Conservation (phyloP, 2,329 filamentous ascomycete species). For the Nannizziopsis barbatae region DNA sequence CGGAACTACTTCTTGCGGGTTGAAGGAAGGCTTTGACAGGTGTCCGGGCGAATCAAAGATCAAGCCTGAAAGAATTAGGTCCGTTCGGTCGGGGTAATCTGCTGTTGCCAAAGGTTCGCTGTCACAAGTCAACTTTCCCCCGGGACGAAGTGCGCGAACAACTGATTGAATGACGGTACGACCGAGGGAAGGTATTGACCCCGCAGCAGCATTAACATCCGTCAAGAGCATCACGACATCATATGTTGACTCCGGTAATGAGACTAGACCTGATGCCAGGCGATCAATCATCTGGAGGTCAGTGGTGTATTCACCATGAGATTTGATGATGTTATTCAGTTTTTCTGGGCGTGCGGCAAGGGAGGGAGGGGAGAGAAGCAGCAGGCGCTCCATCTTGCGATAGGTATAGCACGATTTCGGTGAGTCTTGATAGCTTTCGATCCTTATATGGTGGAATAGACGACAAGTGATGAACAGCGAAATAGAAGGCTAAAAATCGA, state of each 20-base stretch:
- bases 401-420: background rate
- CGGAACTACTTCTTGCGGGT: constrained; percentile 46
- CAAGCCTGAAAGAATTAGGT: constrained; percentile 75
- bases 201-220: constrained; percentile 54
- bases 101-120: constrained; percentile 10
- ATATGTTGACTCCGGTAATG: constrained; percentile 66
- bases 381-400: constrained; percentile 44
- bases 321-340: constrained; percentile 57
- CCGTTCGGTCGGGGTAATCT: constrained; percentile 47
- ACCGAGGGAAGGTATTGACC: constrained; percentile 46
- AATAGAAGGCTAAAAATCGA: no score
- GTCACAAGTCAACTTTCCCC: constrained; percentile 47
- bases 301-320: constrained; percentile 62
- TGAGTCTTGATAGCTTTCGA: no score
- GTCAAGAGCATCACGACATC: constrained; percentile 74
- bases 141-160: constrained; percentile 58
- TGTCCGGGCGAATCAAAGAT: constrained; percentile 48
- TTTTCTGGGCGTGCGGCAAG: constrained; percentile 74
- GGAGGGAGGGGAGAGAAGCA: constrained; percentile 82
- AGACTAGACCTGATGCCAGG: constrained; percentile 66
- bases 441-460: no score
- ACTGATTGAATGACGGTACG: constrained; percentile 58
- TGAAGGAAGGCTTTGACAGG: constrained; percentile 62
- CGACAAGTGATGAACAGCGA: no score
- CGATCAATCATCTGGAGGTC: constrained; percentile 98